These are phyloP conservation scores for Corymbia citriodora DNA, from an alignment of 441 rosid genomes.

Conservation along the genomic window DNA sequence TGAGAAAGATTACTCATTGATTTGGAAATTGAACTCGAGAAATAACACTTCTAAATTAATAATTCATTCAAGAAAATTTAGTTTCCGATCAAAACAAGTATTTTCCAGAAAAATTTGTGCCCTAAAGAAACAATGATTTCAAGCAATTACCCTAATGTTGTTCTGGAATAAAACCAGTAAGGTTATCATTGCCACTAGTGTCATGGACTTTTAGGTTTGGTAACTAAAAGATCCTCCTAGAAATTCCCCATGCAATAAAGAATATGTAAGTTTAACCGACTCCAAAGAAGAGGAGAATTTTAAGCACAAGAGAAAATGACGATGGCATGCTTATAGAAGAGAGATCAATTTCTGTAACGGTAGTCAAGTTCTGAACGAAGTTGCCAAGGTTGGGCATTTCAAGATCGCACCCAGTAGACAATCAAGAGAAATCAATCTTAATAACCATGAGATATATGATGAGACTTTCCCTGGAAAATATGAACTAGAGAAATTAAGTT, in stretches of 20 bases:
- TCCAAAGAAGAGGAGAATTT: neutral
- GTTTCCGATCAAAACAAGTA: neutral
- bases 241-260: neutral
- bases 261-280: neutral
- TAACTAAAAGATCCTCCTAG: no score
- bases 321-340: neutral
- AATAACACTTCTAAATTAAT: neutral
- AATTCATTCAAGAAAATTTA: neutral
- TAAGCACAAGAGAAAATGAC: neutral
- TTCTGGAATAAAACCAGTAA: no score
- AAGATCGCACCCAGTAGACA: neutral
- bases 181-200: neutral
- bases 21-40: neutral
- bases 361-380: no score
- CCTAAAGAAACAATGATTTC: neutral
- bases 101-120: rapidly evolving
- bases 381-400: neutral
- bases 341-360: neutral
- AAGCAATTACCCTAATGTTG: neutral
- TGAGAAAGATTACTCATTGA: neutral
- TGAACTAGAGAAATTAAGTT: no score
- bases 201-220: neutral
- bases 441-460: neutral
- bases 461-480: neutral
- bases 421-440: neutral